phyloP scores from a whole-genome alignment of 768 basidiomycete genomes.

The Suillus spraguei region DNA sequence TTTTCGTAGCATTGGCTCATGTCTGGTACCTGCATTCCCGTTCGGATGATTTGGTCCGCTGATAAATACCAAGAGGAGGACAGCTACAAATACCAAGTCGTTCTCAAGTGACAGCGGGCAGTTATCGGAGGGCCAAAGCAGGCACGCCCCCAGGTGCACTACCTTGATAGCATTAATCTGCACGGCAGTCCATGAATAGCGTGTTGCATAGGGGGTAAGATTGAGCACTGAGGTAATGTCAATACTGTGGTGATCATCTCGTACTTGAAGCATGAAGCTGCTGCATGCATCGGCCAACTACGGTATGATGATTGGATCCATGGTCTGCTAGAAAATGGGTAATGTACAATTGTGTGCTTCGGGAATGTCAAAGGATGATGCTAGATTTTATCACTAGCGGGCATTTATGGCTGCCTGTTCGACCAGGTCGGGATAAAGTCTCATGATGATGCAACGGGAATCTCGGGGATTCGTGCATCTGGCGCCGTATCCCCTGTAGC shows the following conservation, averaged over 20 bases:
- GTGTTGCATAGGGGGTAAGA: slow-evolving; percentile 52
- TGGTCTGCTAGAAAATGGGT: slow-evolving; percentile 9
- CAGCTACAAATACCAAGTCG: slow-evolving; percentile 28
- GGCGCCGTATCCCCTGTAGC: slow-evolving; percentile 57
- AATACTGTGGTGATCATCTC: slow-evolving; percentile 63
- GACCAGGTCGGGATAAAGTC: neutral
- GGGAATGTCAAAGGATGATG: neutral
- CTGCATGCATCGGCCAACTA: neutral
- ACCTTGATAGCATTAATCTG: slow-evolving; percentile 59
- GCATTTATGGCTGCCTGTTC: neutral
- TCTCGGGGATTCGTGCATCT: slow-evolving; percentile 38
- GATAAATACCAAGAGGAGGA: slow-evolving; percentile 29
- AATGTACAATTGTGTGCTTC: slow-evolving; percentile 14
- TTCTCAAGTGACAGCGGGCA: slow-evolving; percentile 51
- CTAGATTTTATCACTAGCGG: neutral
- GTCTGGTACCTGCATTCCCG: slow-evolving; percentile 54
- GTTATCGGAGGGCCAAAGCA: slow-evolving; percentile 43
- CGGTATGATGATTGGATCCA: neutral
- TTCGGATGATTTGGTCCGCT: slow-evolving; percentile 46
- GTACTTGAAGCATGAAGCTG: slow-evolving; percentile 57
- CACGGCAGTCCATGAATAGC: slow-evolving; percentile 73
- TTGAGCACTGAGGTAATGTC: slow-evolving; percentile 32
- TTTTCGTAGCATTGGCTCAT: neutral
- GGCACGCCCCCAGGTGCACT: slow-evolving; percentile 53
- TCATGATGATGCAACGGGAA: slow-evolving; percentile 18